phyloP scores from a whole-genome alignment of 2,329 filamentous ascomycete genomes.

The Ambrosiella beaveri region DNA sequence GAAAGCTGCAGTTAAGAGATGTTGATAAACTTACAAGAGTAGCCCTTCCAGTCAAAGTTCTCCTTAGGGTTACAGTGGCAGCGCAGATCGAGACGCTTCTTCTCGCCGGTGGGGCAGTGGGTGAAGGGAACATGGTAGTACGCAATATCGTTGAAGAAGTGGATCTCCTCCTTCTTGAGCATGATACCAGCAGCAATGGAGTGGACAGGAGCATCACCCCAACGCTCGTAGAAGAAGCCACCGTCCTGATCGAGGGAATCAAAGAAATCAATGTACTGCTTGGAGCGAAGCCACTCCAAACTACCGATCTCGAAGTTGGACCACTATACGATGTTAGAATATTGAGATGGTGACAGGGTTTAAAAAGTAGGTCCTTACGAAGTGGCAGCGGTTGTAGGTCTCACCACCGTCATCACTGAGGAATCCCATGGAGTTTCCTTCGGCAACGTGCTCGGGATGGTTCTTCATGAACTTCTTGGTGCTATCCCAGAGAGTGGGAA shows the following conservation, averaged over 20 bases:
- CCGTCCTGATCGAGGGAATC: conserved; percentile 73
- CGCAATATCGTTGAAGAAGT: conserved; percentile 98
- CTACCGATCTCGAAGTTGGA: conserved; percentile 97
- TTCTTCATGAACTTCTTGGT: conserved; percentile 85
- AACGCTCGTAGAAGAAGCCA: conserved; percentile 97
- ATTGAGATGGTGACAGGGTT: not conserved
- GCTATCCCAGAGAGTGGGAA: conserved; percentile 89
- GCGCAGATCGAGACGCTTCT: conserved; percentile 65
- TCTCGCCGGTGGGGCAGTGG: conserved; percentile 84
- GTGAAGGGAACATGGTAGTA: conserved; percentile 98
- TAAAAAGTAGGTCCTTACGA: conserved; percentile 44
- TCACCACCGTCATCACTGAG: conserved; percentile 82
- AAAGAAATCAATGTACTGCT: conserved; percentile 84
- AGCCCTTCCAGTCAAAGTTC: conserved; percentile 99
- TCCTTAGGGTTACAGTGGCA: conserved; percentile 91
- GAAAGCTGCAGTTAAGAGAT: conserved; percentile 12
- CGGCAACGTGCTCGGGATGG: conserved; percentile 71
- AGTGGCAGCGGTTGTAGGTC: conserved; percentile 94
- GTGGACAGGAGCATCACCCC: conserved; percentile 94
- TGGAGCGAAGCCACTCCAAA: conserved; percentile 79
- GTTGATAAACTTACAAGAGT: conserved; percentile 57
- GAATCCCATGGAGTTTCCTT: conserved; percentile 78
- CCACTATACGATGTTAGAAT: conserved; percentile 46
- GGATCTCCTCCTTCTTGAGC: conserved; percentile 81
- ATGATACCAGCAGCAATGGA: conserved; percentile 85